phyloP scores from a whole-genome alignment of 495 filamentous ascomycete species.

The Hyaloscypha variabilis region DNA sequence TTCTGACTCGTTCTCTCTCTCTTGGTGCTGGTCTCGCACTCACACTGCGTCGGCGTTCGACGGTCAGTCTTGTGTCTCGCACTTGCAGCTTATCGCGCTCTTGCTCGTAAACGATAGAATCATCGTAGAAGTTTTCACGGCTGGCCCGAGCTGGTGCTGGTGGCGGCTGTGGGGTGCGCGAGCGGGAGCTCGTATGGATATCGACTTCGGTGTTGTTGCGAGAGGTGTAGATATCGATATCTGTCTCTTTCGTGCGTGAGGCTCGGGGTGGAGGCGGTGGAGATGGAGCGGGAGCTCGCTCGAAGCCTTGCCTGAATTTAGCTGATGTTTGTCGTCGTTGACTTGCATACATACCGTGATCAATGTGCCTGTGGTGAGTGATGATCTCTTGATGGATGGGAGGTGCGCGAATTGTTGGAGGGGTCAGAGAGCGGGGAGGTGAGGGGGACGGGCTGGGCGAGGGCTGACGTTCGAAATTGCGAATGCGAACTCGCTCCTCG shows the following conservation, averaged over 20 bases:
- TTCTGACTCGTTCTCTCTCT: slow-evolving; percentile 13
- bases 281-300: slow-evolving; percentile 45
- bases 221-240: slow-evolving; percentile 54
- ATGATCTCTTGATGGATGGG: slow-evolving; percentile 80
- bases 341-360: slow-evolving; percentile 65
- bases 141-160: slow-evolving; percentile 33
- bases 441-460: slow-evolving; percentile 28
- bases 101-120: slow-evolving; percentile 62
- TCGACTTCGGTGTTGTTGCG: slow-evolving; percentile 50
- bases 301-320: slow-evolving; percentile 37
- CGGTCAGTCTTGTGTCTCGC: slow-evolving; percentile 34
- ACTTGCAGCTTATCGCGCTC: slow-evolving; percentile 46
- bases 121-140: slow-evolving; percentile 50
- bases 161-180: slow-evolving; percentile 28
- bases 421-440: slow-evolving; percentile 41
- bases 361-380: slow-evolving; percentile 83
- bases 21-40: slow-evolving; percentile 24
- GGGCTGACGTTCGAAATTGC: slow-evolving; percentile 25
- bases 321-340: background rate
- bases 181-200: slow-evolving; percentile 32
- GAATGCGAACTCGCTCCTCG: slow-evolving; percentile 24
- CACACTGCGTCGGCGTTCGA: slow-evolving; percentile 26
- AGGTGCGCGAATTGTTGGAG: slow-evolving; percentile 63
- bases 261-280: slow-evolving; percentile 45
- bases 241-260: slow-evolving; percentile 48